phyloP scores from a whole-genome alignment of 2,329 filamentous ascomycete genomes.

The Chaetomium globosum region DNA sequence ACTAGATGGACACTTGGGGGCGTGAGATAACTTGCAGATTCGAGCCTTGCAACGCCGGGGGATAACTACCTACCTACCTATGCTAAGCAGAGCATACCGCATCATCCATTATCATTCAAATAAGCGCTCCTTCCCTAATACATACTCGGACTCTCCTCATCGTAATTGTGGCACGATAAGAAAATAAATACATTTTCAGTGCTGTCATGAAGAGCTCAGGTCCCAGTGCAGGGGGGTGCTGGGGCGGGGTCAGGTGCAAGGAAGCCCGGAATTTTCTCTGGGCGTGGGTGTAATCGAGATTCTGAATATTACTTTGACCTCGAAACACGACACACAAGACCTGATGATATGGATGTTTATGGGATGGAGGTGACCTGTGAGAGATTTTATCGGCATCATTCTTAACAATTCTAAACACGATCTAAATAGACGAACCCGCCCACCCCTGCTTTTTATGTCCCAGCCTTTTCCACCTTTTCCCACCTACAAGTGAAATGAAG shows the following conservation, averaged over 20 bases:
- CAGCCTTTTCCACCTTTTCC: neutral
- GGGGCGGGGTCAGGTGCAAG: neutral
- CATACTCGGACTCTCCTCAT: neutral
- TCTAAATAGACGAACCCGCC: constrained; percentile 5
- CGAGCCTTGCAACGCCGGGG: neutral
- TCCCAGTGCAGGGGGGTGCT: neutral
- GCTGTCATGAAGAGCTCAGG: neutral
- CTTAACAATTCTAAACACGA: neutral
- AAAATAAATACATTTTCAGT: neutral
- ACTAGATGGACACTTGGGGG: neutral
- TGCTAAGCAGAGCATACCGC: neutral
- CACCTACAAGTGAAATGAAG: neutral
- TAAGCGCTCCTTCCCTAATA: neutral
- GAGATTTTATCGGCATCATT: neutral
- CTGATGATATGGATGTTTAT: neutral
- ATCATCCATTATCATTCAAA: neutral
- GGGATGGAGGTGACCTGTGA: neutral
- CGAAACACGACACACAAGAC: neutral
- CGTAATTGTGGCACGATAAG: neutral
- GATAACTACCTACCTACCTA: too few species aligned
- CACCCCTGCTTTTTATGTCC: neutral
- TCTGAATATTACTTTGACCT: neutral
- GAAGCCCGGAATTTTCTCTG: neutral
- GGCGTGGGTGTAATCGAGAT: neutral
- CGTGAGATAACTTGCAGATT: neutral